Evolutionary conservation across 306 rosid species (phyloP).

Genomic region (Quillaja saponaria): DNA sequence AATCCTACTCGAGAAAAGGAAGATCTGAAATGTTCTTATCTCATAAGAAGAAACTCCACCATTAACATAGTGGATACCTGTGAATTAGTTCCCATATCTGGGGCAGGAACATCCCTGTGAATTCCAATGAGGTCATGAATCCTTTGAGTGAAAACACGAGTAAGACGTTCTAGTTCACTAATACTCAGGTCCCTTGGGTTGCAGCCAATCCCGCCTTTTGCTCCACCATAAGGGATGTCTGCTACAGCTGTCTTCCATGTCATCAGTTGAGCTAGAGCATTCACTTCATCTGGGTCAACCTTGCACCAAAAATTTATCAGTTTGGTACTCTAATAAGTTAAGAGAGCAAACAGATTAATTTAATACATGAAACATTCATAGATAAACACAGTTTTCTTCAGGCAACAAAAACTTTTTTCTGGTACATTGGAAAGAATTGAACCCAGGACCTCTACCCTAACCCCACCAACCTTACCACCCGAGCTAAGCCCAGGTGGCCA

Average conservation of each 20-base stretch:
- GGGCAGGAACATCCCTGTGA: conserved; percentile 78
- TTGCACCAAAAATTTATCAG: conserved; percentile 22
- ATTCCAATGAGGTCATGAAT: conserved; percentile 74
- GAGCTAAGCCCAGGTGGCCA: too few relatives aligned
- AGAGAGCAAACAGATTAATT: not conserved
- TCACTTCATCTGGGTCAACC: conserved; percentile 83
- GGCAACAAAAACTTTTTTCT: too few relatives aligned
- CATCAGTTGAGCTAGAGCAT: conserved; percentile 84
- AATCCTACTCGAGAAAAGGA: not conserved
- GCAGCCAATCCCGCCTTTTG: conserved; percentile 84
- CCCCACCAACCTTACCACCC: too few relatives aligned
- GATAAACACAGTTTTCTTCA: too few relatives aligned
- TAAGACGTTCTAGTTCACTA: conserved; percentile 69
- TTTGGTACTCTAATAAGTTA: not conserved
- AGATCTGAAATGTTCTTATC: not conserved
- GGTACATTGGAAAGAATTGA: too few relatives aligned
- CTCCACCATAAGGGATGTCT: conserved; percentile 81
- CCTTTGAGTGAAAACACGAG: conserved; percentile 83
- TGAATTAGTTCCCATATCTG: conserved; percentile 76
- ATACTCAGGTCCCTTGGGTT: conserved; percentile 61
- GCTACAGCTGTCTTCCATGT: conserved; percentile 82
- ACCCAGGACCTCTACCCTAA: too few relatives aligned
- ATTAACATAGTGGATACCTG: conserved; percentile 42
- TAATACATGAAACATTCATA: too few relatives aligned
- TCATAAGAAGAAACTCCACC: not conserved